Evolutionary conservation across 2,329 filamentous ascomycete species (phyloP).

Genomic region (Stachybotrys chlorohalonatus): DNA sequence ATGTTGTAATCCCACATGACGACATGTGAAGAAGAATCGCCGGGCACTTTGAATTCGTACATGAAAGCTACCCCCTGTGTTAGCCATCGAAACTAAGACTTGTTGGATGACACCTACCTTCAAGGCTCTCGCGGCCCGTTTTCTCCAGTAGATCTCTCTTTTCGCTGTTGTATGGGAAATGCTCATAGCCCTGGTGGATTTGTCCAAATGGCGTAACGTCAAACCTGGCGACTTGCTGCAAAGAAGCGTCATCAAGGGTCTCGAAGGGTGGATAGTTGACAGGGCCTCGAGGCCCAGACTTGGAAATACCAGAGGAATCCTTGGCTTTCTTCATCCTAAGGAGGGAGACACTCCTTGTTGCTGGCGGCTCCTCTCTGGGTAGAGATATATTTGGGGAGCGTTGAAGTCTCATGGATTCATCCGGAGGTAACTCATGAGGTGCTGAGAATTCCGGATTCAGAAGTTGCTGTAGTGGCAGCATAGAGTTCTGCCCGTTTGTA

Average conservation of each 20-base stretch:
- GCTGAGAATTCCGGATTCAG: slow-evolving; percentile 51
- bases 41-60: slow-evolving; percentile 69
- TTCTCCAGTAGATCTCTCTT: slow-evolving; percentile 84
- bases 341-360: background rate
- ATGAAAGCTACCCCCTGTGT: slow-evolving; percentile 54
- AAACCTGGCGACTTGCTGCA: slow-evolving; percentile 52
- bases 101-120: slow-evolving; percentile 48
- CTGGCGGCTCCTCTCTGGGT: background rate
- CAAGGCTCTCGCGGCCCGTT: slow-evolving; percentile 80
- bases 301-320: slow-evolving; percentile 36
- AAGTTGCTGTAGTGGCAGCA: slow-evolving; percentile 57
- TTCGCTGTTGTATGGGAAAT: slow-evolving; percentile 90
- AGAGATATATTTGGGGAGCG: background rate
- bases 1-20: slow-evolving; percentile 98
- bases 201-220: slow-evolving; percentile 56
- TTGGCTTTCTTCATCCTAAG: slow-evolving; percentile 26
- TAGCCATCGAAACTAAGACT: background rate
- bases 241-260: slow-evolving; percentile 46
- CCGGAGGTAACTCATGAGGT: background rate
- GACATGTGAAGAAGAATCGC: slow-evolving; percentile 55
- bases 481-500: slow-evolving; percentile 24
- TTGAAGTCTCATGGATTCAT: background rate
- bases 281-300: slow-evolving; percentile 53
- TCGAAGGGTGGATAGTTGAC: slow-evolving; percentile 72
- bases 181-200: slow-evolving; percentile 54